Percentiles rank a stretch among this genome's conserved stretches.
Conservation (phyloP, 176 grass and related monocot species). For the Paspalum vaginatum region DNA sequence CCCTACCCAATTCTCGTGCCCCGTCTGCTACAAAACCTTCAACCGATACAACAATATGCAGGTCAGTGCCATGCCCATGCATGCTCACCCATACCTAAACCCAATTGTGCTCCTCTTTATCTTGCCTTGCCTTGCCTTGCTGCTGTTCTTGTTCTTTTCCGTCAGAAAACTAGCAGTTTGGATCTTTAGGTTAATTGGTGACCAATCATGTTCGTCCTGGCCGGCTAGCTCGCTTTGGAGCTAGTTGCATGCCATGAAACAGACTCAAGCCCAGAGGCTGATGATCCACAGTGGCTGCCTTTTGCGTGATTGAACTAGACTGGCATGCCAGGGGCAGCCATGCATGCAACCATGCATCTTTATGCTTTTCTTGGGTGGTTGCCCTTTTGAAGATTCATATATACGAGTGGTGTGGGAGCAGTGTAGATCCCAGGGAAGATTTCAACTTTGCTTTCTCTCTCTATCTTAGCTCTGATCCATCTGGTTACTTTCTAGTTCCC, state of each 20-base stretch:
- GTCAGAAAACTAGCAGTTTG: background rate
- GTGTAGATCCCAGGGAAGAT: conserved; percentile 64
- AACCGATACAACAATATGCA: conserved; percentile 99
- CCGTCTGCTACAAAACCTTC: conserved; percentile 98
- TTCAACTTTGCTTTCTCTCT: conserved; percentile 51
- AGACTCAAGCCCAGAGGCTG: conserved; percentile 32
- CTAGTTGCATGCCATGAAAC: conserved; percentile 43
- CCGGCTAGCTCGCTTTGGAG: conserved; percentile 29
- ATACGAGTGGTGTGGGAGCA: conserved; percentile 37
- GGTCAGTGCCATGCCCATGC: conserved; percentile 46
- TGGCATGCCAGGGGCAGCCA: conserved; percentile 67
- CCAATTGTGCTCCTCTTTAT: background rate
- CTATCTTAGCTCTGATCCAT: conserved; percentile 40
- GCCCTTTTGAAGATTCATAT: conserved; percentile 49
- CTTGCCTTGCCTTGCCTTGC: background rate
- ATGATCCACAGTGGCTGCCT: conserved; percentile 62
- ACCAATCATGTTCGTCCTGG: conserved; percentile 14
- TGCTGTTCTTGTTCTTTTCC: conserved; percentile 1
- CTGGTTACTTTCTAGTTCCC: conserved; percentile 34
- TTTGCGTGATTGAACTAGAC: conserved; percentile 99
- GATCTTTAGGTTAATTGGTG: conserved; percentile 26
- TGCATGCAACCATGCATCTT: conserved; percentile 54
- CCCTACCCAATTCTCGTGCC: conserved; percentile 97
- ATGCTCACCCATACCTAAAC: background rate
- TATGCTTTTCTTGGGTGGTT: conserved; percentile 61